phyloP scores from a whole-genome alignment of 1,284 basidiomycete genomes.

The Ganoderma sinense region DNA sequence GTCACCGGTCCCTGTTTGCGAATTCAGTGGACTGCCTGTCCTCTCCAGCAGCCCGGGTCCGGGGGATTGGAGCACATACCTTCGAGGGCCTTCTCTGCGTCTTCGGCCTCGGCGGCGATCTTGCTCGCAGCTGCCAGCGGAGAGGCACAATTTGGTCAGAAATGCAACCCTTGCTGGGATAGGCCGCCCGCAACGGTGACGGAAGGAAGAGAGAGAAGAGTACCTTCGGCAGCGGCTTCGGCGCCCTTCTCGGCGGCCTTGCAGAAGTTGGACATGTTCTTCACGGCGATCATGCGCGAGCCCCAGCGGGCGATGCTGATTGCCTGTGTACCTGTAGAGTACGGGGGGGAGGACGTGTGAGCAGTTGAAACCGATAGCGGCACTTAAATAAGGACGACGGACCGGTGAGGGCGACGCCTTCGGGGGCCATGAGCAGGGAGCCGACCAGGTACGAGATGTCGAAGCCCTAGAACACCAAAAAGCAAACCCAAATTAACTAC shows the following conservation, averaged over 20 bases:
- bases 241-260: background rate
- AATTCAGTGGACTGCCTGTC: background rate
- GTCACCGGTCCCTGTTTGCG: background rate
- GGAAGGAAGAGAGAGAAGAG: too few species aligned
- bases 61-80: background rate
- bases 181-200: too few species aligned
- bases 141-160: too few species aligned
- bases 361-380: background rate
- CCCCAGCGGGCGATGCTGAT: background rate
- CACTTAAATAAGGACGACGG: background rate
- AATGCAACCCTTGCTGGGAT: too few species aligned
- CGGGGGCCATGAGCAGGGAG: background rate
- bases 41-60: background rate
- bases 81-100: background rate
- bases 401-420: background rate
- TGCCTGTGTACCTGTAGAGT: background rate
- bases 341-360: background rate
- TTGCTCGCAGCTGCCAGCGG: background rate
- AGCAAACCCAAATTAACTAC: background rate
- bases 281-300: background rate
- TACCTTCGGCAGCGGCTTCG: background rate
- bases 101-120: background rate
- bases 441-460: background rate
- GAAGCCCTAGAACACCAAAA: background rate
- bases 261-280: background rate